Conservation (phyloP, 129 eudicot genomes). For the Erigeron canadensis region DNA sequence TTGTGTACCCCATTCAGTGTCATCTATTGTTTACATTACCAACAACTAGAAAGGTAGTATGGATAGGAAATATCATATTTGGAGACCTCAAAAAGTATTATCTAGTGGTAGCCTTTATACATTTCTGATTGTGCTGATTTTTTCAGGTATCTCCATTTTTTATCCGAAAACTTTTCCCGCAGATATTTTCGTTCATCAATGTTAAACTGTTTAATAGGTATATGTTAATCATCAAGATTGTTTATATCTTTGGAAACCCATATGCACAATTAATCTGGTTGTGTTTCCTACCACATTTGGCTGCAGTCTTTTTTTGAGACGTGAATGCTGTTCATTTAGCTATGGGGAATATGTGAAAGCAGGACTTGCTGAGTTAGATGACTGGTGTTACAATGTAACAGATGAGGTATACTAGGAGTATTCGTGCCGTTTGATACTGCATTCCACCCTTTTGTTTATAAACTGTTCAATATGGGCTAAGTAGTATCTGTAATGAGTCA, state of each 20-base stretch:
- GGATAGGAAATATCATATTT: too few relatives aligned
- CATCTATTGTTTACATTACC: too few relatives aligned
- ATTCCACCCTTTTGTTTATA: too few relatives aligned
- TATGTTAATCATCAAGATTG: conserved; percentile 10
- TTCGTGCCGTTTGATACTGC: neutral
- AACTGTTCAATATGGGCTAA: too few relatives aligned
- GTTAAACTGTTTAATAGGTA: conserved; percentile 95
- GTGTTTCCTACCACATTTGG: conserved; percentile 19
- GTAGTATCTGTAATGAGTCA: neutral
- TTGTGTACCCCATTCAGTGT: too few relatives aligned
- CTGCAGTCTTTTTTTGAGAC: conserved; percentile 92
- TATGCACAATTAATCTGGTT: conserved; percentile 7
- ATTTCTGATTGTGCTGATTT: conserved; percentile 4
- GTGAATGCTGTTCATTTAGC: conserved; percentile 97
- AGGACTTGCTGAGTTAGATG: conserved; percentile 83
- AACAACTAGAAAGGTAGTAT: too few relatives aligned
- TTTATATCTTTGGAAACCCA: neutral
- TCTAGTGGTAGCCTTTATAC: too few relatives aligned
- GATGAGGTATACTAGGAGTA: conserved; percentile 62
- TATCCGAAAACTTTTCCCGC: conserved; percentile 55
- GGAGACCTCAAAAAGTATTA: too few relatives aligned
- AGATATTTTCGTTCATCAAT: conserved; percentile 96
- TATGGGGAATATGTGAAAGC: conserved; percentile 99
- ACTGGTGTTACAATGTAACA: conserved; percentile 81
- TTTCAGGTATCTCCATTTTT: conserved; percentile 86